These are phyloP conservation scores for Guadua angustifolia DNA, from an alignment of 176 grass and related monocot genomes.

Conservation along the genomic window DNA sequence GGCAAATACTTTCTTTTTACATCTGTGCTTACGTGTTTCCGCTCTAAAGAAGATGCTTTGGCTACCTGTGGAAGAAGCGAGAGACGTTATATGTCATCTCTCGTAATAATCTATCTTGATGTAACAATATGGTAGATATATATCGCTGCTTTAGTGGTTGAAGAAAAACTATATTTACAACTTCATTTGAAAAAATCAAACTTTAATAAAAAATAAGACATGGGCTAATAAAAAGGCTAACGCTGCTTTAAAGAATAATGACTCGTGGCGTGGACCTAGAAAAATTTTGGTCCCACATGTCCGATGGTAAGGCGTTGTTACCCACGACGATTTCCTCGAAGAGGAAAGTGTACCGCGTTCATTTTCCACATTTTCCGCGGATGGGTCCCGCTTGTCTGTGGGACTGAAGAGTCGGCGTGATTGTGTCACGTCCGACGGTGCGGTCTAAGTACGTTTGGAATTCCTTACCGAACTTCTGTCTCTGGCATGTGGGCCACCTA, in stretches of 20 bases:
- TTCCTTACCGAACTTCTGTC: not conserved
- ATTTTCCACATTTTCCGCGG: not conserved
- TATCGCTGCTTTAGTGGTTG: no score
- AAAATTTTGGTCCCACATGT: not conserved
- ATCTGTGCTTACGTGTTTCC: not conserved
- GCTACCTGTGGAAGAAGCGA: no score
- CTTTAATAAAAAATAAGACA: no score
- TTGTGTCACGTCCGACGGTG: slow-evolving; percentile 7
- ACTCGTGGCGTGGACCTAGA: not conserved
- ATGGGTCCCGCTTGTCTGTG: not conserved
- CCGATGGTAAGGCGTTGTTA: not conserved
- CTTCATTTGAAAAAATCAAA: no score
- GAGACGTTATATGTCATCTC: no score
- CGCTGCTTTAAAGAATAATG: no score
- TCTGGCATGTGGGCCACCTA: not conserved
- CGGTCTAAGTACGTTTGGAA: not conserved
- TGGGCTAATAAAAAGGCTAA: no score
- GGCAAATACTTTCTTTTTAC: not conserved
- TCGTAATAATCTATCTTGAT: no score
- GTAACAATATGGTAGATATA: no score
- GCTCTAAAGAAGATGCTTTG: no score
- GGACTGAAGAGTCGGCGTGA: not conserved
- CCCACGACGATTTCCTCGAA: not conserved
- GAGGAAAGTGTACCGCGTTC: not conserved
- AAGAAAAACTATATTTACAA: no score